Percentiles rank a stretch among this genome's conserved stretches.
phyloP scores from a whole-genome alignment of 2,329 filamentous ascomycete species.

The Dactylonectria estremocensis region DNA sequence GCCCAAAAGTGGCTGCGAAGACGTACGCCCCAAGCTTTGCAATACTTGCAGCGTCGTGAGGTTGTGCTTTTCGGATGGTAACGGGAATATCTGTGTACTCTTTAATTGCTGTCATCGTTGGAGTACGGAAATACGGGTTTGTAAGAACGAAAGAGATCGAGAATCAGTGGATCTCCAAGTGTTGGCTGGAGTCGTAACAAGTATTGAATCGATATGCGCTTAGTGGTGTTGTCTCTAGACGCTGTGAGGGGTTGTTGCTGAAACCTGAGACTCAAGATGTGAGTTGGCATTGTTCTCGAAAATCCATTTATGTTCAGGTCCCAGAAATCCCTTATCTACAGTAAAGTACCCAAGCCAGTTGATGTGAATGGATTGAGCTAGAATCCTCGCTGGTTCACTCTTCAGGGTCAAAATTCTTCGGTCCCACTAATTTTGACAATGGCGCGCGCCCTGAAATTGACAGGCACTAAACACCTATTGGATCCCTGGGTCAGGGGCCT shows the following conservation, averaged over 20 bases:
- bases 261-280: too few species aligned
- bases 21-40: conserved; percentile 53
- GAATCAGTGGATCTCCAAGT: too few species aligned
- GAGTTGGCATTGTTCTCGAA: too few species aligned
- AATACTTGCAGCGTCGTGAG: conserved; percentile 42
- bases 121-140: too few species aligned
- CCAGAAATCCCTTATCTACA: background rate
- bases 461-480: background rate
- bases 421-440: background rate
- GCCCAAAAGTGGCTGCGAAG: conserved; percentile 59
- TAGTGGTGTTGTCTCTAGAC: too few species aligned
- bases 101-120: background rate
- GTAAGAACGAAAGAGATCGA: too few species aligned
- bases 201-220: too few species aligned
- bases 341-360: background rate
- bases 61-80: conserved; percentile 23
- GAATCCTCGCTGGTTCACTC: background rate
- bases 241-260: too few species aligned
- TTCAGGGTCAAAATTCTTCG: background rate
- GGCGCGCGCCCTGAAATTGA: conserved; percentile 4
- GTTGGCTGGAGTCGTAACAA: background rate
- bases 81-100: background rate
- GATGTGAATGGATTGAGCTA: background rate
- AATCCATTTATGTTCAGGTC: background rate
- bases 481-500: background rate